Evolutionary conservation across 208 protist species (phyloP).

Genomic region (Trypanosoma rangeli): DNA sequence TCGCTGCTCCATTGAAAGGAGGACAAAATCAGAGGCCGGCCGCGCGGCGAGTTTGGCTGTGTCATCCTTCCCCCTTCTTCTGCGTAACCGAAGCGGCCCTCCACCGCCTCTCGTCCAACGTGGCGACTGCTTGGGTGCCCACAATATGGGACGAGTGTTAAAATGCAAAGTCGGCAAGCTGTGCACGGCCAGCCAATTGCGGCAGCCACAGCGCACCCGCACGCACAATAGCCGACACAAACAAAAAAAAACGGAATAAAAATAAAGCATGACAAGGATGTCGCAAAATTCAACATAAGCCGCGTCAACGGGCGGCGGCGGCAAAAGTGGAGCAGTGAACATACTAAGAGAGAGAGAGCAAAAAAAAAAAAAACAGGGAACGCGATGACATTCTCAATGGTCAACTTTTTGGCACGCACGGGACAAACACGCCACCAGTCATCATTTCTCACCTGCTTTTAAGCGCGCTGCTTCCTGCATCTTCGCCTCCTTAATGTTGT

Average conservation of each 20-base stretch:
- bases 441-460: slow-evolving; percentile 12
- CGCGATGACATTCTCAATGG: too few relatives aligned
- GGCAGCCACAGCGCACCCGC: too few relatives aligned
- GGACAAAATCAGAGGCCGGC: background rate
- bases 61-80: background rate
- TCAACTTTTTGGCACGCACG: too few relatives aligned
- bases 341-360: background rate
- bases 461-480: slow-evolving; percentile 57
- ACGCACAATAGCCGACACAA: too few relatives aligned
- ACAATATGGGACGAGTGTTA: background rate
- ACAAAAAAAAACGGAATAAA: background rate
- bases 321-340: too few relatives aligned
- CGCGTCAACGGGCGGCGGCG: too few relatives aligned
- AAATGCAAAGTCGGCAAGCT: background rate
- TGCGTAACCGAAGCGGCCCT: background rate
- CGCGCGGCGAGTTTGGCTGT: background rate
- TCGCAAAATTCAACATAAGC: too few relatives aligned
- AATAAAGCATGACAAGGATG: background rate
- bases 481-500: slow-evolving; percentile 60
- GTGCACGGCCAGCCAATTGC: too few relatives aligned
- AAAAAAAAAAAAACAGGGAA: slow-evolving; percentile 9
- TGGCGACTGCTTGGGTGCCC: background rate
- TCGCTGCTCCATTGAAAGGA: background rate
- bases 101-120: background rate
- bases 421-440: background rate